These are phyloP conservation scores for Euphorbia celastroides DNA, from an alignment of 441 rosid species.

Conservation along the genomic window DNA sequence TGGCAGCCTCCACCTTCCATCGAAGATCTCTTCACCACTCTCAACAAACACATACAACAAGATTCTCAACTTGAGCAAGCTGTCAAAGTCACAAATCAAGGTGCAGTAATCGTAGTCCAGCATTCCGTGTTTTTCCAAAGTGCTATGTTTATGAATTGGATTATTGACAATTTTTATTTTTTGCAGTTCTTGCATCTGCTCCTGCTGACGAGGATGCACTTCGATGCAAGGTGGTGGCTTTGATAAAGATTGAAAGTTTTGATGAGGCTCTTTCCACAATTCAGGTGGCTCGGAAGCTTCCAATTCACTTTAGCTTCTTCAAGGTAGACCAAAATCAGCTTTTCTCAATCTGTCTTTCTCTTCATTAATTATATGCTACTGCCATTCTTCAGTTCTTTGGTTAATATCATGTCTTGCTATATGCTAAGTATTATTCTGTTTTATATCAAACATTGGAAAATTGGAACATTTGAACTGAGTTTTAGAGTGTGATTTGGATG, in stretches of 20 bases:
- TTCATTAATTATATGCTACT: background rate
- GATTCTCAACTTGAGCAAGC: conserved; percentile 54
- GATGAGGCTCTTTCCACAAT: conserved; percentile 60
- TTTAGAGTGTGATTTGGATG: background rate
- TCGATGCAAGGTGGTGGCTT: conserved; percentile 79
- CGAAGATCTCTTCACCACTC: conserved; percentile 81
- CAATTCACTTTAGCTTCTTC: conserved; percentile 52
- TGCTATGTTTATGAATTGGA: background rate
- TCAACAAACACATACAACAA: conserved; percentile 56
- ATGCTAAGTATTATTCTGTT: background rate
- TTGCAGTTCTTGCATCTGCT: conserved; percentile 46
- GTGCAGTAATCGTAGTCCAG: conserved; percentile 20
- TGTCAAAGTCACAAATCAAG: conserved; percentile 73
- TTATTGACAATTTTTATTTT: background rate
- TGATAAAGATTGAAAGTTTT: conserved; percentile 57
- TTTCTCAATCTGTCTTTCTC: background rate
- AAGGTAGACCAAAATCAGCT: conserved; percentile 39
- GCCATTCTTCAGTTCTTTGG: background rate
- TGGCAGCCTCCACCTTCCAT: conserved; percentile 64
- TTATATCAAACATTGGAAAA: background rate
- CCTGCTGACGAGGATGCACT: conserved; percentile 78
- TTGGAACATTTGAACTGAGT: background rate
- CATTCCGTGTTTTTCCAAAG: background rate
- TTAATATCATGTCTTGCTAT: background rate
- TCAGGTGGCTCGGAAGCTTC: conserved; percentile 37